Evolutionary conservation across 2,329 filamentous ascomycete genomes (phyloP), one percentile per base, ranked within the genome.

Genomic region (Cercospora nicotianae): DNA sequence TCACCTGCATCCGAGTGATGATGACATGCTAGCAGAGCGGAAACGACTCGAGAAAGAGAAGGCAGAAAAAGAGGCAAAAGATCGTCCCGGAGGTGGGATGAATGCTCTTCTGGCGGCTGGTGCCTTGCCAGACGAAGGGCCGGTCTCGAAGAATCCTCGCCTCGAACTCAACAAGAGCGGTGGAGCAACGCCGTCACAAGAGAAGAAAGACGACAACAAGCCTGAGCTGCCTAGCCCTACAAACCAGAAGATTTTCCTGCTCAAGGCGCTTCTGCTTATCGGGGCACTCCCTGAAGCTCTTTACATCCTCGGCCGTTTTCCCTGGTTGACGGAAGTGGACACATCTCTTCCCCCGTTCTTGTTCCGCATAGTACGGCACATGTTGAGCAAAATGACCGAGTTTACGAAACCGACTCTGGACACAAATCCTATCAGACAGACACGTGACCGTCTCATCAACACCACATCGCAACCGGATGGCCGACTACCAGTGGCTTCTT

Each of bases 261-360:
- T 99, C 23, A 92, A 91, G 71, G 93, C 93, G 73, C 84, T 99
- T 16, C 86, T 99, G 2, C 91, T 91, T 4, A 95, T 97, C 67
- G 95, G 96, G 48, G 94, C 95, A 30, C 85, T 99, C 36, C 95
- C 95, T 0, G 95, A 99, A 80, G 90, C 95, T 1, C 84, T 99
- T 1, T 98, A 94, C 78, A 92, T 99, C 65, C 86, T 97, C 7
- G 94, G 94, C 36, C 90, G 91, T 64, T 97, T 97, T 74, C 92
- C 93, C 13, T 99, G 95, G 94, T 86, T 99, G 59, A 87, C 93
- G 10, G 93, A 97, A 67, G 87, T 90, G 3, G 94, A 92, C 72
- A 89, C 92, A 0, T 92, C 97, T 57, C 85, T 98, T 10, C 87
- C 92, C 2, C 89, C 91, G 33, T 90, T 89, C 64, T 87, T 98